phyloP scores from a whole-genome alignment of 2,329 filamentous ascomycete genomes.

The Epichloe glyceriae region DNA sequence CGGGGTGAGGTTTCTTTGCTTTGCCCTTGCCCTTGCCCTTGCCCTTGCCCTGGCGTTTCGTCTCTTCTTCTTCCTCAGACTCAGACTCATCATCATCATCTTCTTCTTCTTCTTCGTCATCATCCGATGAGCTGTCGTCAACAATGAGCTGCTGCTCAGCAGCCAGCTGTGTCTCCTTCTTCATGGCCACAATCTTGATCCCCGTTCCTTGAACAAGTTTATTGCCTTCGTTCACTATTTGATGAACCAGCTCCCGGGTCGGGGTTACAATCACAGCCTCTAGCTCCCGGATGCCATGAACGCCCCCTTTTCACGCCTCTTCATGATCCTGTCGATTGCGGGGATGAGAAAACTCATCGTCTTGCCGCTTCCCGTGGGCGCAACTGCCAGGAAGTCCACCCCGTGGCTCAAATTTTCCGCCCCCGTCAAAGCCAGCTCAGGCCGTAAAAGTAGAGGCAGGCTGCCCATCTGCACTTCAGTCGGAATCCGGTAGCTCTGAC shows the following conservation, averaged over 20 bases:
- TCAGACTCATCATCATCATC: background rate
- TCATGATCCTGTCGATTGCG: slow-evolving; percentile 62
- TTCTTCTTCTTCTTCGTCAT: background rate
- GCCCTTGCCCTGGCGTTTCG: slow-evolving; percentile 21
- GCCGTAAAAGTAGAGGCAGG: slow-evolving; percentile 61
- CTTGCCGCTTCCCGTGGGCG: slow-evolving; percentile 93
- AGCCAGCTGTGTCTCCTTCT: slow-evolving; percentile 66
- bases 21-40: slow-evolving; percentile 20
- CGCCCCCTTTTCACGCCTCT: slow-evolving; percentile 35
- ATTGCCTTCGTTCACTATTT: slow-evolving; percentile 74
- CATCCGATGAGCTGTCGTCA: slow-evolving; percentile 26
- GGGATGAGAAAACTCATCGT: slow-evolving; percentile 88
- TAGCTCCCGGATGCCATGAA: slow-evolving; percentile 32
- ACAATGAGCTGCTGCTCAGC: slow-evolving; percentile 28
- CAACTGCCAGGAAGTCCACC: slow-evolving; percentile 74
- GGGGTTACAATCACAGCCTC: slow-evolving; percentile 63
- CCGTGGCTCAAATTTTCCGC: slow-evolving; percentile 22
- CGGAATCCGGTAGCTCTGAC: slow-evolving; percentile 76
- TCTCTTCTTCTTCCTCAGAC: slow-evolving; percentile 25
- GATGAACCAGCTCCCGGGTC: slow-evolving; percentile 64
- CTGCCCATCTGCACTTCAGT: slow-evolving; percentile 89
- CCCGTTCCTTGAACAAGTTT: slow-evolving; percentile 69
- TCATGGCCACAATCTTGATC: slow-evolving; percentile 68
- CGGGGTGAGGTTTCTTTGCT: slow-evolving; percentile 12
- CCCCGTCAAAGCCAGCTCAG: slow-evolving; percentile 34